Conservation (phyloP, 1,284 basidiomycete genomes). For the Rugosomyces carneus region DNA sequence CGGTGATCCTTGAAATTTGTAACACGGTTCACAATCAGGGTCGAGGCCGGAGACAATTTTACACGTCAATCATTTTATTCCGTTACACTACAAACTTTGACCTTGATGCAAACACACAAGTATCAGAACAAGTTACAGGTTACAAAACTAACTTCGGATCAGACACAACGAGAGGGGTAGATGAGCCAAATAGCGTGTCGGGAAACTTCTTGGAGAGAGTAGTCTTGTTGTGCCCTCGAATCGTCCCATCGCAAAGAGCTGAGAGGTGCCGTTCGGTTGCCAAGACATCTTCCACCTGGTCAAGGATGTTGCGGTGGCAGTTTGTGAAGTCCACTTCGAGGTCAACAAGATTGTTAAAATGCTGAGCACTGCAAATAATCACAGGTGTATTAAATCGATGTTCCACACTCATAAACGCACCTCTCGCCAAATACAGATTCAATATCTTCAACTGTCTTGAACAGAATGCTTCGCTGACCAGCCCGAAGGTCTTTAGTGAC, state of each 20-base stretch:
- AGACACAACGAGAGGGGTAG: conserved; percentile 13
- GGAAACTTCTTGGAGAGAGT: conserved; percentile 32
- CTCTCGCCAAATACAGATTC: conserved; percentile 22
- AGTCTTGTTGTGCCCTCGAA: conserved; percentile 29
- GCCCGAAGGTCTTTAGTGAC: conserved; percentile 22
- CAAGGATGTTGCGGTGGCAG: conserved; percentile 24
- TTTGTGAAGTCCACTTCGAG: conserved; percentile 33
- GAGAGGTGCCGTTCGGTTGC: conserved; percentile 23
- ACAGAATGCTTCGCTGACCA: conserved; percentile 22
- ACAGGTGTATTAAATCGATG: neutral
- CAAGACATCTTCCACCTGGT: conserved; percentile 23
- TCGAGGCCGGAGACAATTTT: neutral
- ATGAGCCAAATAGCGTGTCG: conserved; percentile 21
- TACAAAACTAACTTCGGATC: conserved; percentile 16
- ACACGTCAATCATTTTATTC: neutral
- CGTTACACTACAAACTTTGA: neutral
- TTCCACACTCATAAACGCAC: conserved; percentile 12
- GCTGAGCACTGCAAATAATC: conserved; percentile 19
- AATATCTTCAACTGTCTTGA: conserved; percentile 22
- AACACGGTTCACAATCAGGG: conserved; percentile 5
- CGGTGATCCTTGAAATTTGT: conserved; percentile 12
- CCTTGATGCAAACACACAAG: neutral
- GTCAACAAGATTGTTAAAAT: conserved; percentile 31
- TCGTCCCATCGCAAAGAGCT: conserved; percentile 21
- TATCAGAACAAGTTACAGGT: conserved; percentile 8